Evolutionary conservation across 805 yeast genomes (phyloP), one percentile per base, ranked within the genome.

Genomic region (Candida sithepensis): DNA sequence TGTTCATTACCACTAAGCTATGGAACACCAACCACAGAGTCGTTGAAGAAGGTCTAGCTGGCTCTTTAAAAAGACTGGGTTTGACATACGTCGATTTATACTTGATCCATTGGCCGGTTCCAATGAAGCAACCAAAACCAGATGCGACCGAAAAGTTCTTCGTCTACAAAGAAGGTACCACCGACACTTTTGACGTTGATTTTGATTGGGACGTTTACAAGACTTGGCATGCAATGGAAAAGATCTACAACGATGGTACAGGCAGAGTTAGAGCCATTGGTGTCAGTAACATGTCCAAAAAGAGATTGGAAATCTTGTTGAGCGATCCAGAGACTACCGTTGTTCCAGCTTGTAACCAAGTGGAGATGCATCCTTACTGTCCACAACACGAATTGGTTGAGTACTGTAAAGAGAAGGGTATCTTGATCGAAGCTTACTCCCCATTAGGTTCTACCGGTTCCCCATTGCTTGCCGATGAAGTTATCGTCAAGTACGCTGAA

Each of bases 91-190:
- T 84, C 43, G 96, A 88, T 62, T 69, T 88, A 49, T 82, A 82
- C 62, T 73, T 88, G 60, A 75, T 88, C 63, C 96, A 88, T 67
- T 88, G 95, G 95, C 96, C 96, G 5, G 77, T 78, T 38, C 70
- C 84, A 12, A 64, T 77, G 49, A 75, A 71, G 47, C 65, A 69
- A 8, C 72, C 68, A 57, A 49, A 58, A 8, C 50, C 65, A 21
- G 68, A 61, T 40, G 60, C 60, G 33, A 30, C 34, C 16, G 70
- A 68, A 39, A 54, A 55, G 33, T 43, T 55, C 16, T 57, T 57
- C 38, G 51, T 49, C 14, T 14, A 13, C 13, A 48, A 41, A 10
- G 47, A 48, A n/a, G 48, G 45, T 14, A 45, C 47, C 13, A 47
- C 58, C 18, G 71, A 69, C 4, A 53, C 63, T 5, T 53, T 71